Evolutionary conservation across 2,329 filamentous ascomycete genomes (phyloP).

Genomic region (Venturia carpophila): DNA sequence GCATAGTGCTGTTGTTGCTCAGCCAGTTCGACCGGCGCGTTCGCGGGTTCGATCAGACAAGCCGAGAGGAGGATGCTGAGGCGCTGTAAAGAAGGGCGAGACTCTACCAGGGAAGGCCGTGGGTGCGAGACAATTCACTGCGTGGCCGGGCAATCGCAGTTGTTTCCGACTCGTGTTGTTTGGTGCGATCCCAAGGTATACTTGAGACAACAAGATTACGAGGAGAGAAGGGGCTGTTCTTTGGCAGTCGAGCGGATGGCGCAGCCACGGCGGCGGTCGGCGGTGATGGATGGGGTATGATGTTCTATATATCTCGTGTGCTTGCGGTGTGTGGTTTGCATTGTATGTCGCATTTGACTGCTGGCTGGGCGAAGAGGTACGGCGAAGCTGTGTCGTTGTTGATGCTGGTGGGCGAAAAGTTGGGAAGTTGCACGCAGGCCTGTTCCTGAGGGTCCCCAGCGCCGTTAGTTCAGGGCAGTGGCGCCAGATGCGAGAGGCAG

Average conservation of each 20-base stretch:
- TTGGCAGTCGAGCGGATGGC: not conserved
- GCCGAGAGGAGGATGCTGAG: not conserved
- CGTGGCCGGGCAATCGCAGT: not conserved
- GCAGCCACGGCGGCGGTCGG: not conserved
- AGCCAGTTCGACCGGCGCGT: not conserved
- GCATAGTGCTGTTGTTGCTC: not conserved
- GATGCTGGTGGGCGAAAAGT: not conserved
- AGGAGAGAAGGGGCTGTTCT: slow-evolving; percentile 1
- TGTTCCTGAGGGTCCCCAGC: not conserved
- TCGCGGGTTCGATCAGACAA: not conserved
- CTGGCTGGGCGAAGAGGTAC: not conserved
- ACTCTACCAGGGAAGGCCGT: not conserved
- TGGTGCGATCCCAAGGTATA: not conserved
- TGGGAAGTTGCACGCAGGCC: not conserved
- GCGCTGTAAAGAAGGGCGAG: not conserved
- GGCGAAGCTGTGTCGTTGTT: not conserved
- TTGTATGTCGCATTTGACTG: slow-evolving; percentile 4
- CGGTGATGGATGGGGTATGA: not conserved
- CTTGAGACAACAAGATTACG: not conserved
- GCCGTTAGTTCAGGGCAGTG: not conserved
- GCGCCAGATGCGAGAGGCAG: not conserved
- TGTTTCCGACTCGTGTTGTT: not conserved
- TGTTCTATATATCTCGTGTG: not conserved
- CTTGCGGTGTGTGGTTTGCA: slow-evolving; percentile 11
- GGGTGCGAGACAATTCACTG: not conserved